Base-by-base conservation (phyloP, 306 rosid species). In the Medicago arabica region DNA sequence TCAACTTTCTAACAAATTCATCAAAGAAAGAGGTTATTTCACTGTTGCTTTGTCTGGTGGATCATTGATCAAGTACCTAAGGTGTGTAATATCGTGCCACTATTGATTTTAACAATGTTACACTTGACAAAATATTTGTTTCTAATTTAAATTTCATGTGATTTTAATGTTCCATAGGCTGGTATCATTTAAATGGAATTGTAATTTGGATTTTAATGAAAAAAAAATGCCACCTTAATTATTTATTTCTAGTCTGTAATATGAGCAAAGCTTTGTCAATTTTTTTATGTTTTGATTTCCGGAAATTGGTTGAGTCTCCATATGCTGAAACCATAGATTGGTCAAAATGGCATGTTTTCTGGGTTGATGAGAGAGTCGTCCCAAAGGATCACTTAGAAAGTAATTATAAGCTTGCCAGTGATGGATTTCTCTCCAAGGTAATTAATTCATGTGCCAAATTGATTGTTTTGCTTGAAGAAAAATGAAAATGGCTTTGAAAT, bases 301-400 rank as follows among this genome's bases (percentile, higher is more conserved):
- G 97, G 89, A 93, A 91, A 81, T 70, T 93, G 61, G 72, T 81
- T 68, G 98, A 91, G 57, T 83, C 92, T 59, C 98, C 89, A 0
- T 88, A 88, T 62, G 47, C 80, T 68, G 81, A 87, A 65, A 73
- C 86, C 7, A 81, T 93, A 76, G 88, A 93, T 0, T 93, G 96
- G 98, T 82, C 84, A 9, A 91, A 84, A 59, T 93, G 98, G 97
- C 97, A 89, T 79, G 82, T 93, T 41, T 91, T 93, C 28, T 93
- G 93, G 97, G 96, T 77, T 67, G 97, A 93, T 38, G 97, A 93
- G 84, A 91, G 86, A 79, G 96, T 91, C 1, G 97, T 93, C 79
- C 89, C 90, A 10, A 93, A 86, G 80, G 89, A 83, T 80, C 85
- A 89, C 46, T 84, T 58, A 55, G 97, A 93, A 18, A 93, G 97